phyloP scores from a whole-genome alignment of 164 flowering plant genomes.

The Warburgia ugandensis region DNA sequence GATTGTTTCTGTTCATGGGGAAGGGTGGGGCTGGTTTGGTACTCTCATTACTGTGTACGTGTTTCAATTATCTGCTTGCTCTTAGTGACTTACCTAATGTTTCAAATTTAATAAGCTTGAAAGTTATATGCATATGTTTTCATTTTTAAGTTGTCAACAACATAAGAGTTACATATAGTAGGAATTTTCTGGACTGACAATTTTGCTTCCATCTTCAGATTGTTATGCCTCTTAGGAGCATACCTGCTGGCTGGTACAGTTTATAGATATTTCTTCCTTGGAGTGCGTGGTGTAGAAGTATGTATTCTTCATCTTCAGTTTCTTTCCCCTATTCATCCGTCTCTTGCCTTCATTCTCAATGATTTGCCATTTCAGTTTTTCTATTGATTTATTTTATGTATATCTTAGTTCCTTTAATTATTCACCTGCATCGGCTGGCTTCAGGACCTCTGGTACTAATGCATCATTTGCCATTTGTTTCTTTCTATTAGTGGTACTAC shows the following conservation, averaged over 20 bases:
- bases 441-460: too few relatives aligned
- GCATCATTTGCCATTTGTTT: too few relatives aligned
- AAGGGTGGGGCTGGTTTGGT: constrained; percentile 80
- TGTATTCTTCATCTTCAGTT: constrained; percentile 16
- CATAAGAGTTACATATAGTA: neutral
- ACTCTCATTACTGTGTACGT: constrained; percentile 54
- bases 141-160: neutral
- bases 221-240: constrained; percentile 59
- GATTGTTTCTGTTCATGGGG: constrained; percentile 38
- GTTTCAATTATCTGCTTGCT: constrained; percentile 2
- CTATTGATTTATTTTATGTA: too few relatives aligned
- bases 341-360: too few relatives aligned
- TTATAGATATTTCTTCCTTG: constrained; percentile 62
- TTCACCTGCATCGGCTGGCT: too few relatives aligned
- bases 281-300: constrained; percentile 78
- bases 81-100: neutral
- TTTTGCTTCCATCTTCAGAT: constrained; percentile 32
- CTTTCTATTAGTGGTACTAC: too few relatives aligned
- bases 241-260: constrained; percentile 66
- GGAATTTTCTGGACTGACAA: constrained; percentile 3
- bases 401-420: too few relatives aligned
- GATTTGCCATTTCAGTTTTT: too few relatives aligned
- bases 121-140: neutral
- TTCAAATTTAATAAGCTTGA: constrained; percentile 4
- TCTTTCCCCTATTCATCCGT: neutral